phyloP scores from a whole-genome alignment of 2,329 filamentous ascomycete species.

The Hypoxylon rubiginosum region DNA sequence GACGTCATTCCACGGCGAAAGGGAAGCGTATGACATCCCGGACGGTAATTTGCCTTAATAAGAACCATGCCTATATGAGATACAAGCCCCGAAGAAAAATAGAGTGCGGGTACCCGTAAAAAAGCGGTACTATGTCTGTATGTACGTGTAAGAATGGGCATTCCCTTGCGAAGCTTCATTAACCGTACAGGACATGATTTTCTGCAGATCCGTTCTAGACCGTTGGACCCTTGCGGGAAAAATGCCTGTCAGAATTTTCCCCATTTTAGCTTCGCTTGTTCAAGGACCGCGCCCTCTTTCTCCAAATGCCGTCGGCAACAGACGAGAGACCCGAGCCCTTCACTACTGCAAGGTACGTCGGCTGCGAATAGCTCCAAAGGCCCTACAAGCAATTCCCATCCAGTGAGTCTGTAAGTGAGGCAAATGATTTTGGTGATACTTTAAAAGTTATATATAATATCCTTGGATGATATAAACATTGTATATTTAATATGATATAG shows the following conservation, averaged over 20 bases:
- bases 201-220: slow-evolving; percentile 41
- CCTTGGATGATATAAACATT: neutral
- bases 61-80: slow-evolving; percentile 28
- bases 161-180: slow-evolving; percentile 22
- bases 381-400: neutral
- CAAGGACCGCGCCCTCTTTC: neutral
- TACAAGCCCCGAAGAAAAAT: slow-evolving; percentile 16
- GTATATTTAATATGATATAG: no score
- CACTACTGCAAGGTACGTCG: slow-evolving; percentile 35
- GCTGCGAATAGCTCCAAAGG: slow-evolving; percentile 7
- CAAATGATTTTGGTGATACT: neutral
- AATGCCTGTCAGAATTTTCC: slow-evolving; percentile 25
- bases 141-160: slow-evolving; percentile 5
- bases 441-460: neutral
- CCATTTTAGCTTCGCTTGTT: slow-evolving; percentile 15
- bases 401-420: neutral
- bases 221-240: slow-evolving; percentile 25
- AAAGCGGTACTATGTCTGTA: no score
- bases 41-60: slow-evolving; percentile 33
- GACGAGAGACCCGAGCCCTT: slow-evolving; percentile 1
- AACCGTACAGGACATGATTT: slow-evolving; percentile 36
- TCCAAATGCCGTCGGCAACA: slow-evolving; percentile 22
- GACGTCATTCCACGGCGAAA: slow-evolving; percentile 28
- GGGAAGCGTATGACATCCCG: slow-evolving; percentile 24
- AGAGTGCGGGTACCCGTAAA: slow-evolving; percentile 4